Percentiles rank a stretch among this genome's conserved stretches.
These are phyloP conservation scores for Ceratonia siliqua DNA, from an alignment of 306 rosid species.

Conservation along the genomic window DNA sequence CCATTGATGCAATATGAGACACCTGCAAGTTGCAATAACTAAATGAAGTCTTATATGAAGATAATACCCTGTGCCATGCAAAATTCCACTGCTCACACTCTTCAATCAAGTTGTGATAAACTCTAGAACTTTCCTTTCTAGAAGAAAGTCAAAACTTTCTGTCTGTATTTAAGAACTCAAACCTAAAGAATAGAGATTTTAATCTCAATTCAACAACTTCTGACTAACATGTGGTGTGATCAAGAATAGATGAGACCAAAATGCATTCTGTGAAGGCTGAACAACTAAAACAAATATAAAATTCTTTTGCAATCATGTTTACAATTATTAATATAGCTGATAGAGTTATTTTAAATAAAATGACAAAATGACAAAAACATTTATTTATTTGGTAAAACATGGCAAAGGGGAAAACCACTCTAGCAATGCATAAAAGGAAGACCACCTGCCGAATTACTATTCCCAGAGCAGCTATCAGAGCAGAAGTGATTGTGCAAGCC, in stretches of 20 bases:
- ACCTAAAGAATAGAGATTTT: slow-evolving; percentile 15
- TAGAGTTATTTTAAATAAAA: neutral
- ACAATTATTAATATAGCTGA: slow-evolving; percentile 7
- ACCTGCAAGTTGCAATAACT: slow-evolving; percentile 52
- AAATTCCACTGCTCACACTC: slow-evolving; percentile 11
- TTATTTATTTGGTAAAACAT: neutral
- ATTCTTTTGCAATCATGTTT: slow-evolving; percentile 22
- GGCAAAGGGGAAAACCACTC: neutral
- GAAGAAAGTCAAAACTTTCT: neutral
- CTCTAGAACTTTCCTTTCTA: neutral
- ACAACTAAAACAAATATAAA: neutral
- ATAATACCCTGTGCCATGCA: slow-evolving; percentile 17
- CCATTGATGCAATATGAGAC: slow-evolving; percentile 71
- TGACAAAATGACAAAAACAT: neutral
- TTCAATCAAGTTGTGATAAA: slow-evolving; percentile 10
- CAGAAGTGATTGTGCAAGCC: slow-evolving; percentile 79
- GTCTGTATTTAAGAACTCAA: slow-evolving; percentile 14
- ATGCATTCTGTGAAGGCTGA: slow-evolving; percentile 1
- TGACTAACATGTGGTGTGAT: slow-evolving; percentile 3
- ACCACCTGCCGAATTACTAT: slow-evolving; percentile 68
- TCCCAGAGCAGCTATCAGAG: slow-evolving; percentile 73
- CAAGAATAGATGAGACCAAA: slow-evolving; percentile 2
- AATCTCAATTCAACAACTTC: slow-evolving; percentile 23
- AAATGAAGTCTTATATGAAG: slow-evolving; percentile 10
- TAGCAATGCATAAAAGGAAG: slow-evolving; percentile 28